These are phyloP conservation scores for Cadophora malorum DNA, from an alignment of 2,329 filamentous ascomycete genomes.

Conservation along the genomic window DNA sequence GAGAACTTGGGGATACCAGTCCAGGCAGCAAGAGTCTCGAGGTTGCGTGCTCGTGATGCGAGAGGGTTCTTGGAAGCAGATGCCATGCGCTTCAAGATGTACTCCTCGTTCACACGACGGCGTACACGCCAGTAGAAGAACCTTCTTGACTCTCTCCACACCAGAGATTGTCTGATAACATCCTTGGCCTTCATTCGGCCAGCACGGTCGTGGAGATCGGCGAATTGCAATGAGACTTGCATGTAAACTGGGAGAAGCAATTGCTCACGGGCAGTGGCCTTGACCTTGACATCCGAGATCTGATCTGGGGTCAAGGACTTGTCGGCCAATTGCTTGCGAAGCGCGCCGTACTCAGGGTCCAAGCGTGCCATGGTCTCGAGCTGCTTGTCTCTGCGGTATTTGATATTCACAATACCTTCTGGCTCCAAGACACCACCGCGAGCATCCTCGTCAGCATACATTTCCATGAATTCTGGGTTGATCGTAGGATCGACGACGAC, in stretches of 20 bases:
- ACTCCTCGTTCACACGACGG: constrained; percentile 95
- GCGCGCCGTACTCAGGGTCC: constrained; percentile 80
- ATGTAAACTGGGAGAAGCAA: constrained; percentile 89
- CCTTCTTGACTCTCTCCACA: constrained; percentile 87
- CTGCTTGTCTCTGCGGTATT: constrained; percentile 97
- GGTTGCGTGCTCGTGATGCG: constrained; percentile 66
- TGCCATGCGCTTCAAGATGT: constrained; percentile 89
- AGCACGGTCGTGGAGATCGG: constrained; percentile 94
- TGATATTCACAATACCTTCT: constrained; percentile 98
- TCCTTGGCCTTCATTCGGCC: constrained; percentile 99
- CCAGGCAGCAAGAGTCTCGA: constrained; percentile 83
- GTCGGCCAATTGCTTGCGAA: constrained; percentile 78
- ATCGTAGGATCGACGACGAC: constrained; percentile 99
- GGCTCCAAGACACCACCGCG: constrained; percentile 98
- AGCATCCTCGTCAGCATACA: constrained; percentile 96
- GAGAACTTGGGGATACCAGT: constrained; percentile 79
- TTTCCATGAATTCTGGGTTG: constrained; percentile 96
- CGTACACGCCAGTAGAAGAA: constrained; percentile 99
- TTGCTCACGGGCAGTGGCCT: constrained; percentile 87
- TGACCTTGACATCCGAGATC: constrained; percentile 77
- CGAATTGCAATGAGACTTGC: constrained; percentile 96
- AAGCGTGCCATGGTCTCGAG: constrained; percentile 96
- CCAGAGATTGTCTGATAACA: constrained; percentile 81
- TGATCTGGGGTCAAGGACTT: constrained; percentile 73
- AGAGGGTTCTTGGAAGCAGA: constrained; percentile 52